phyloP scores from a whole-genome alignment of 1,284 basidiomycete species.

The Bjerkandera adusta region DNA sequence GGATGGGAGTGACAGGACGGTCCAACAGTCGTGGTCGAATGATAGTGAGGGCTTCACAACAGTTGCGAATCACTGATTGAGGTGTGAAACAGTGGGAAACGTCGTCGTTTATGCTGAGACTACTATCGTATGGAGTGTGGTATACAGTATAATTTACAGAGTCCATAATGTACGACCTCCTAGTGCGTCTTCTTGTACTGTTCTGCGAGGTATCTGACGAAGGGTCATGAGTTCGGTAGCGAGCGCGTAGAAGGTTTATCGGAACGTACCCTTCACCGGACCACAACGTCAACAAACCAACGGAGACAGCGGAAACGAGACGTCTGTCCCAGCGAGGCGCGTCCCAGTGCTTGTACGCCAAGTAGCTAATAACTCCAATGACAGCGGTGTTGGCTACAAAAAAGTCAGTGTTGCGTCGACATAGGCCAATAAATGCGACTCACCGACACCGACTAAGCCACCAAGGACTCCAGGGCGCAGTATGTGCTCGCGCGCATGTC shows the following conservation, averaged over 20 bases:
- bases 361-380: constrained; percentile 66
- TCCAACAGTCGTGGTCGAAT: too few species aligned
- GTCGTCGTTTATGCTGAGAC: too few species aligned
- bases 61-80: too few species aligned
- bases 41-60: too few species aligned
- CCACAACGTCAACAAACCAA: constrained; percentile 65
- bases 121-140: too few species aligned
- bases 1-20: too few species aligned
- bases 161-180: too few species aligned
- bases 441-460: constrained; percentile 64
- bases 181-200: constrained; percentile 24
- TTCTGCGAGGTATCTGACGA: constrained; percentile 30
- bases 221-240: background rate
- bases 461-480: constrained; percentile 67
- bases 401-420: too few species aligned
- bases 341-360: constrained; percentile 71
- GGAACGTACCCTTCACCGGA: constrained; percentile 70
- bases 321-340: constrained; percentile 68
- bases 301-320: constrained; percentile 58
- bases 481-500: constrained; percentile 56
- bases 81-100: too few species aligned
- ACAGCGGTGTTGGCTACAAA: constrained; percentile 64
- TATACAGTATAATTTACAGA: too few species aligned
- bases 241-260: background rate
- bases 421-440: constrained; percentile 25